These are phyloP conservation scores for Phytophthora foliorum DNA, from an alignment of 352 stramenopile genomes.

Conservation along the genomic window DNA sequence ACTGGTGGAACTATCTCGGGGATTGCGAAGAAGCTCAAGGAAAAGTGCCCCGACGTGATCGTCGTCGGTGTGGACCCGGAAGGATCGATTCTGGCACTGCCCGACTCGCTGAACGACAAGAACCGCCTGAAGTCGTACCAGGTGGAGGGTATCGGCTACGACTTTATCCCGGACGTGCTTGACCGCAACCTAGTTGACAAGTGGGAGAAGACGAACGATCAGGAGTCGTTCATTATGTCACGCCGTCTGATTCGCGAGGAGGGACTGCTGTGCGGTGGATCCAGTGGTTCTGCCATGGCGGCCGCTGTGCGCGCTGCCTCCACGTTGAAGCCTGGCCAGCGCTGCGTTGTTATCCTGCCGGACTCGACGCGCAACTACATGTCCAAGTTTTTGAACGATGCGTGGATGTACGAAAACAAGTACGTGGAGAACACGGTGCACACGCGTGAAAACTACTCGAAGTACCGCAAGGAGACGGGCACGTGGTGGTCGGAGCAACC, in stretches of 20 bases:
- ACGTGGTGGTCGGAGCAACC: slow-evolving; percentile 95
- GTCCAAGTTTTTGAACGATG: slow-evolving; percentile 96
- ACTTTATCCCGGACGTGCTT: slow-evolving; percentile 96
- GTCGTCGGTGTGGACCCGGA: slow-evolving; percentile 93
- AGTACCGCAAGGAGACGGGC: slow-evolving; percentile 69
- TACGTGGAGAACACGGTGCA: slow-evolving; percentile 78
- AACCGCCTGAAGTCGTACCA: slow-evolving; percentile 90
- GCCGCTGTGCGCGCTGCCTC: slow-evolving; percentile 86
- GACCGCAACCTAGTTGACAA: slow-evolving; percentile 92
- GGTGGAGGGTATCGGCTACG: slow-evolving; percentile 97
- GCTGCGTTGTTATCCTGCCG: slow-evolving; percentile 95
- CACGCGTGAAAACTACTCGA: slow-evolving; percentile 76
- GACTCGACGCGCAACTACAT: slow-evolving; percentile 98
- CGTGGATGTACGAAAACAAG: slow-evolving; percentile 93
- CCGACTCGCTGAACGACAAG: slow-evolving; percentile 93
- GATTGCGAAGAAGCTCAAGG: slow-evolving; percentile 94
- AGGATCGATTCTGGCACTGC: slow-evolving; percentile 94
- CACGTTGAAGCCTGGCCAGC: slow-evolving; percentile 86
- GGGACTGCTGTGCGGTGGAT: slow-evolving; percentile 95
- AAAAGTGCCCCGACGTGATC: slow-evolving; percentile 86
- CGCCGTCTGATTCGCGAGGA: slow-evolving; percentile 95
- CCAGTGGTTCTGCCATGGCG: slow-evolving; percentile 89
- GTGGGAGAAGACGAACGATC: slow-evolving; percentile 96
- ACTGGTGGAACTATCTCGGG: slow-evolving; percentile 97
- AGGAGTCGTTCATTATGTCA: slow-evolving; percentile 95